Base-by-base conservation (phyloP, 1,284 basidiomycete species). In the Lentinus polychrous region DNA sequence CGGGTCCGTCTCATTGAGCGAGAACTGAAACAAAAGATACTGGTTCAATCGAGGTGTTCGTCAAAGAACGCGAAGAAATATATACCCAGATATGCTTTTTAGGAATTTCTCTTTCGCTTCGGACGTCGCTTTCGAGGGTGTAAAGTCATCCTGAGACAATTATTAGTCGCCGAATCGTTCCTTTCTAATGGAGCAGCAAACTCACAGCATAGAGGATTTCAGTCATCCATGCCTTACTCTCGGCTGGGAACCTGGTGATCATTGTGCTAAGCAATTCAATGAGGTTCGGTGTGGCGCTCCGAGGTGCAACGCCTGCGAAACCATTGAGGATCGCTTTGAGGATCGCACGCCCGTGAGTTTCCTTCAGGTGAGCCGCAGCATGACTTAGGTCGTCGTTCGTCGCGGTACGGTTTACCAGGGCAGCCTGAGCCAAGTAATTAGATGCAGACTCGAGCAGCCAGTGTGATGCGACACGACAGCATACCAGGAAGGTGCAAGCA, bases 271-370 rank as follows among this genome's bases (percentile, higher is more conserved):
- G 67, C 31, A 94, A 66, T 56, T 93, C 91, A 5, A 90, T 85
- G 20, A 94, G 69, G 60, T 94, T 94, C 8, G 79, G 83, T 7
- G 86, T 82, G n/a, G 81, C 83, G 20, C 87, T 90, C 48, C 91
- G 72, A 0, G 92, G 92, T 1, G 91, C 86, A 8, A 85, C 75
- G 8, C 85, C 82, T 0, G 87, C 91, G 37, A 94, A 88, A 14
- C 86, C 91, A 47, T 75, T 73, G 5, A 94, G 63, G 1, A 92
- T 64, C 0, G 85, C 86, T 14, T 78, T 75, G 61, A 93, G 77
- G 48, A 93, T 78, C 8, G 76, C 62, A 11, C 74, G 76, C 4
- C 91, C 91, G 59, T 91, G 83, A 7, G 67, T 63, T 18, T 72
- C 69, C 31, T 89, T 67, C 2, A 92, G 66, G 0, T 66, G 58